Evolutionary conservation across 1,284 basidiomycete genomes (phyloP), one percentile per base, ranked within the genome.

Genomic region (Cryptococcus depauperatus): DNA sequence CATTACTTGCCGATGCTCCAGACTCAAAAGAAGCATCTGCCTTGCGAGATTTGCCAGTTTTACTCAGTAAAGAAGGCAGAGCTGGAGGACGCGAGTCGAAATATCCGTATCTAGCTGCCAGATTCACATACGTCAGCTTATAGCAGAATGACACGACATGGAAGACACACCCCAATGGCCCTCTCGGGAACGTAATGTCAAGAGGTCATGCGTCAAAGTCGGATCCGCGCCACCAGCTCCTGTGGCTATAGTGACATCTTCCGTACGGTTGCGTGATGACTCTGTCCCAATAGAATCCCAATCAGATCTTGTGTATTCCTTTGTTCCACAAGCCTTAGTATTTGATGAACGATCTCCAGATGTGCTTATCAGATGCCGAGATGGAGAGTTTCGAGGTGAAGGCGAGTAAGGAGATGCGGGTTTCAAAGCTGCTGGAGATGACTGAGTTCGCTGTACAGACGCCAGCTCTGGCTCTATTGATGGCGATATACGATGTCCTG

Each of bases 401-500:
- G 29, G 18, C 6, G 22, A 37, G 26, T 35, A 41, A 30, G 40
- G 47, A 16, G 43, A 39, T 28, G 43, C 43, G 25, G 42, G 44
- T 26, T 42, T 48, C 26, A 50, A 48, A 32, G 50, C 43, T 13
- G 47, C 43, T 26, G 49, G 46, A 44, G 44, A 44, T 18, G 47
- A 41, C 43, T 37, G 34, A 75, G 75, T 26, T 7, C 27, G 39
- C 8, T 22, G 7, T 5, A 22, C 14, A 18, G 25, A 22, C 4
- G 27, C 18, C 14, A 18, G 39, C 21, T 21, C 26, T n/a, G 25
- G 39, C 4, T 41, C 10, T 18, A 13, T 16, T 18, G 41, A 81
- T 79, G 29, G 79, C 76, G 19, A 84, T 76, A 59, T 43, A 13
- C 53, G 48, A 25, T 62, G 61, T 14, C 59, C 53, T 30, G 69